Evolutionary conservation across 2,329 filamentous ascomycete species (phyloP).

Genomic region (Calonectria multiphialidica): DNA sequence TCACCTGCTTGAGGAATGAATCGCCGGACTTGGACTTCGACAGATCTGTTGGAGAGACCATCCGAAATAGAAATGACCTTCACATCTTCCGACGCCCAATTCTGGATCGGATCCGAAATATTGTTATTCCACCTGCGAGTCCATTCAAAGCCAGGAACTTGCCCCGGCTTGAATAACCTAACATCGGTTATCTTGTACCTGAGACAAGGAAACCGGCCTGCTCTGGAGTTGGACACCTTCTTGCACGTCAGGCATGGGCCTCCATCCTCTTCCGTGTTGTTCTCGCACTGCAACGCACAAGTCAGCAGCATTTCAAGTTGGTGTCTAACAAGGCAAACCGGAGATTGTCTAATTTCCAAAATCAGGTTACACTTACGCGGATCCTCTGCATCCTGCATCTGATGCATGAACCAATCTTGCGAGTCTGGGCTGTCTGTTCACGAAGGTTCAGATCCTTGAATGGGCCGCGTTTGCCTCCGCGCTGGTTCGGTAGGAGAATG

Average conservation of each 20-base stretch:
- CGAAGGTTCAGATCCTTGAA: constrained; percentile 66
- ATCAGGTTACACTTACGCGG: constrained; percentile 61
- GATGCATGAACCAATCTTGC: constrained; percentile 70
- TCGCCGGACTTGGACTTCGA: constrained; percentile 64
- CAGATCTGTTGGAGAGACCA: constrained; percentile 61
- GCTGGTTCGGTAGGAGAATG: constrained; percentile 45
- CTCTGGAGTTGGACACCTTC: constrained; percentile 62
- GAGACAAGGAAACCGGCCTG: constrained; percentile 68
- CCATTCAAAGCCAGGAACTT: constrained; percentile 71
- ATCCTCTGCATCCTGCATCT: constrained; percentile 73
- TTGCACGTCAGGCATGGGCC: constrained; percentile 67
- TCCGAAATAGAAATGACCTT: constrained; percentile 65
- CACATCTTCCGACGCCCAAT: constrained; percentile 66
- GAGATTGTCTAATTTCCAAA: background rate
- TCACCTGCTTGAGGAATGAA: constrained; percentile 69
- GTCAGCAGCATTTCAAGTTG: constrained; percentile 24
- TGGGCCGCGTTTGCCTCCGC: constrained; percentile 59
- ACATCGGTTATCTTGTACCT: constrained; percentile 72
- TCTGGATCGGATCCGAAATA: constrained; percentile 66
- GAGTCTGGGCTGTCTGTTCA: constrained; percentile 67
- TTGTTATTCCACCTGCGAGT: constrained; percentile 69
- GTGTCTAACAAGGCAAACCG: background rate
- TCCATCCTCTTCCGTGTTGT: constrained; percentile 59
- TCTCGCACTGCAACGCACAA: constrained; percentile 60
- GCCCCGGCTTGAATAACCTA: constrained; percentile 68